Conservation (phyloP, 352 stramenopile species). For the Globisporangium irregulare region DNA sequence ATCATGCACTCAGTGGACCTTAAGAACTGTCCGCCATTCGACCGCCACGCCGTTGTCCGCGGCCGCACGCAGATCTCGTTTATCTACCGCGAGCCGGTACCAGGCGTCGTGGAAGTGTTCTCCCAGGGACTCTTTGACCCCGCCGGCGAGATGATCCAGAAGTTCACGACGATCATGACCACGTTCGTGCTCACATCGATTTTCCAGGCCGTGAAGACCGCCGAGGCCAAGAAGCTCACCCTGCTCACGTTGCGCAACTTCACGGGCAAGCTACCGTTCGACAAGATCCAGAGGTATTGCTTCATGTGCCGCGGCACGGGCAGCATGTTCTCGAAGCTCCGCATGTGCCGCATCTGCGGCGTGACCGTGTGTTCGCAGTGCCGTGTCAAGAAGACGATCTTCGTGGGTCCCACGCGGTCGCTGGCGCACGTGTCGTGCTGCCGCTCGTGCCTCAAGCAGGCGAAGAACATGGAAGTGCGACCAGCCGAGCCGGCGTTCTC, state of each 20-base stretch:
- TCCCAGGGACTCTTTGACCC: constrained; percentile 42
- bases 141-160: constrained; percentile 29
- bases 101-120: constrained; percentile 40
- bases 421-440: constrained; percentile 1
- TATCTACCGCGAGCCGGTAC: constrained; percentile 35
- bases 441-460: constrained; percentile 8
- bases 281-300: constrained; percentile 14
- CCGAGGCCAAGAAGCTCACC: constrained; percentile 57
- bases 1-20: constrained; percentile 44
- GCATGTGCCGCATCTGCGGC: constrained; percentile 43
- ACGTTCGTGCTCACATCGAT: constrained; percentile 31
- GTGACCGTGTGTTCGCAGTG: constrained; percentile 43
- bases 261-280: constrained; percentile 14
- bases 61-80: constrained; percentile 24
- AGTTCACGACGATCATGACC: constrained; percentile 23
- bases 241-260: constrained; percentile 26
- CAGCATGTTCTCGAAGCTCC: constrained; percentile 16
- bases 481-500: constrained; percentile 23
- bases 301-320: constrained; percentile 19
- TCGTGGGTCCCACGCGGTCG: constrained; percentile 21
- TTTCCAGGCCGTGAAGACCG: constrained; percentile 24
- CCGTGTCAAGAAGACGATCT: constrained; percentile 43
- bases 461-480: constrained; percentile 23
- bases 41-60: constrained; percentile 24
- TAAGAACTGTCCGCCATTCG: constrained; percentile 35